Conservation (phyloP, 176 grass and related monocot genomes). For the Oryza officinalis region DNA sequence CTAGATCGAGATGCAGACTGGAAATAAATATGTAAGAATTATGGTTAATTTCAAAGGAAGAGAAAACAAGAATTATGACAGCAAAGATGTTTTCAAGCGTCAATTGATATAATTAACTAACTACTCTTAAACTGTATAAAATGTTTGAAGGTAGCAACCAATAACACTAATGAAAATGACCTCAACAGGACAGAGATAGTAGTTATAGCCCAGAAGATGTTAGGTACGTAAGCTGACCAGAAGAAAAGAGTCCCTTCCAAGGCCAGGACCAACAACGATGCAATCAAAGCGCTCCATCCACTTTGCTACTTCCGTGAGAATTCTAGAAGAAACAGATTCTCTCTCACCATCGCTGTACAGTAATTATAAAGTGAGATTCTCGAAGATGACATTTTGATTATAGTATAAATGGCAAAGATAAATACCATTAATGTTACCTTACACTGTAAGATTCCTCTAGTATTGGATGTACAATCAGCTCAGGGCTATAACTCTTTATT, state of each 20-base stretch:
- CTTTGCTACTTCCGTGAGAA: slow-evolving; percentile 80
- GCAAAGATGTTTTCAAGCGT: neutral
- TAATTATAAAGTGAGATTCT: neutral
- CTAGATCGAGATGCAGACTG: neutral
- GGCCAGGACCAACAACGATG: slow-evolving; percentile 88
- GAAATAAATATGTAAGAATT: neutral
- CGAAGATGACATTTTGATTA: neutral
- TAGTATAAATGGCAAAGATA: neutral
- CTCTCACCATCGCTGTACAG: slow-evolving; percentile 68
- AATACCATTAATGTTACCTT: slow-evolving; percentile 53
- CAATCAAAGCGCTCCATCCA: slow-evolving; percentile 97
- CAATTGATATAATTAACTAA: neutral
- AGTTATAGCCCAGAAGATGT: neutral
- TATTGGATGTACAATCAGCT: slow-evolving; percentile 93
- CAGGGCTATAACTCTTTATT: slow-evolving; percentile 97
- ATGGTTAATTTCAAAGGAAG: neutral
- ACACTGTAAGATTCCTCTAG: slow-evolving; percentile 90
- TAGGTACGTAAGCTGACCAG: slow-evolving; percentile 52
- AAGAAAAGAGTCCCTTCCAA: slow-evolving; percentile 93
- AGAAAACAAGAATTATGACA: neutral
- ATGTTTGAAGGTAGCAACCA: neutral
- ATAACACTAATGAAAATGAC: neutral
- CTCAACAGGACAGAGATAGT: neutral
- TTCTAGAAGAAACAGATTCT: slow-evolving; percentile 56
- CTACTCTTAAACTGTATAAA: neutral